Evolutionary conservation across 345 rosid species (phyloP).

Genomic region (Salix caprea): DNA sequence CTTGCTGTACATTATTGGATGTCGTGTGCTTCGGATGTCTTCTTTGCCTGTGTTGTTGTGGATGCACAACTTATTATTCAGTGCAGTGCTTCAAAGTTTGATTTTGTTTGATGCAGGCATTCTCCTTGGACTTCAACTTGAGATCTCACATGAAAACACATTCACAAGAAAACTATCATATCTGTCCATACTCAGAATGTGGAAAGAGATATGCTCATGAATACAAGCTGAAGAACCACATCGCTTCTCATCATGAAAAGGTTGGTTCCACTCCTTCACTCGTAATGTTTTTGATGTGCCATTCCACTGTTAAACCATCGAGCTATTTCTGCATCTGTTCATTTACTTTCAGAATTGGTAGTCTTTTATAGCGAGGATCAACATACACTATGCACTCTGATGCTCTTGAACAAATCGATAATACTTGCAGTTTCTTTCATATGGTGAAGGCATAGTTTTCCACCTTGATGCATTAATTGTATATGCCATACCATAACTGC

Average conservation of each 20-base stretch:
- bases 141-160: conserved; percentile 98
- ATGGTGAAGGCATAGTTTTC: not conserved
- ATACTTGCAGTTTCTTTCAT: not conserved
- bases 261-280: conserved; percentile 28
- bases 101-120: conserved; percentile 58
- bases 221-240: conserved; percentile 90
- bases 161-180: conserved; percentile 94
- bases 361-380: not conserved
- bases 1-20: not conserved
- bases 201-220: conserved; percentile 99
- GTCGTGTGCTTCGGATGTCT: not conserved
- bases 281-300: not conserved
- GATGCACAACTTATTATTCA: not conserved
- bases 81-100: not conserved
- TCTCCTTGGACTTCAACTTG: conserved; percentile 95
- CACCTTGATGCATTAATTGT: not conserved
- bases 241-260: conserved; percentile 80
- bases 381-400: not conserved
- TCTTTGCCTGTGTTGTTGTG: conserved; percentile 2
- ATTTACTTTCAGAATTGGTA: not conserved
- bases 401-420: not conserved
- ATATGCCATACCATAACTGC: not conserved
- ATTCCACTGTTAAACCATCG: not conserved
- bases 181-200: conserved; percentile 85
- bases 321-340: not conserved